Evolutionary conservation across 345 rosid genomes (phyloP), one percentile per base, ranked within the genome.

Genomic region (Cardamine resedifolia): DNA sequence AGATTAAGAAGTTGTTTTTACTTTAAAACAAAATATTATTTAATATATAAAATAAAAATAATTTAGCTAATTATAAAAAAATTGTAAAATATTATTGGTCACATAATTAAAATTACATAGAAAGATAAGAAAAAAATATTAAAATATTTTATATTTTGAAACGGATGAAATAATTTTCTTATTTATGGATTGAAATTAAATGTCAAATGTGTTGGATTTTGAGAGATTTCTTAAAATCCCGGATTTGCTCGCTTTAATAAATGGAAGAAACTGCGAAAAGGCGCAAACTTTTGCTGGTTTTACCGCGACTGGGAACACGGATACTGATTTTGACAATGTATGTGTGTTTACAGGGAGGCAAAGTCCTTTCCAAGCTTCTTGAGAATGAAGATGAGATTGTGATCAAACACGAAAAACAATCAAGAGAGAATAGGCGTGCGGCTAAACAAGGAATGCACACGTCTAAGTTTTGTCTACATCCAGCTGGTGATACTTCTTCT

Each of bases 401-500:
- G 47, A 87, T 90, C 75, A 88, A 85, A 76, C 92, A 90, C 19
- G 92, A 94, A 65, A 86, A 92, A 19, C 94, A 87, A 64, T 86
- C 94, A 34, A 86, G 90, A 80, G 97, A 89, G 87, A 89, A 82
- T 60, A 63, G 92, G 30, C 85, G 92, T 7, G 88, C 86, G 16
- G 94, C 89, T 62, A 79, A 87, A 7, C 83, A 28, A 26, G 96
- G 96, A 56, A 94, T 91, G 98, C 88, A 85, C 76, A 81, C 88
- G 5, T 89, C 98, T 18, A 90, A 88, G 77, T 94, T 90, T 77
- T 94, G 98, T 77, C 78, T 94, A 78, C 86, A 84, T 81, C 91
- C 89, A 60, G 95, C 96, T 39, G 95, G 94, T 19, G 98, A 90
- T 78, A 89, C 97, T 55, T 92, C 92, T 45, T 88, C 96, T 21